Percentiles rank a stretch among this genome's conserved stretches.
Conservation (phyloP, 176 grass and related monocot species). For the Coix lacrymajobi region DNA sequence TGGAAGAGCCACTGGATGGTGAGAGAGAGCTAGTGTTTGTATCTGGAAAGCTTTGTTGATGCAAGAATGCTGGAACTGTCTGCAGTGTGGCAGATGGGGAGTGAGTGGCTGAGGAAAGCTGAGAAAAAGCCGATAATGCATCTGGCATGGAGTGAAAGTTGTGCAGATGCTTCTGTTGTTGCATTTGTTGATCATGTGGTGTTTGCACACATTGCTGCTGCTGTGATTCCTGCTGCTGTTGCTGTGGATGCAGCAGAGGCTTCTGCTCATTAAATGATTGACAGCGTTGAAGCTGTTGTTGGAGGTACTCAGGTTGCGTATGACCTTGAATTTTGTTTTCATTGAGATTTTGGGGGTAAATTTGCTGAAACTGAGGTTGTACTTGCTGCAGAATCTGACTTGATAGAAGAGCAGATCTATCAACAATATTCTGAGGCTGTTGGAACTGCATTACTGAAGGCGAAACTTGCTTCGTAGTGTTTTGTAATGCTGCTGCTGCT, state of each 20-base stretch:
- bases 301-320: constrained; percentile 53
- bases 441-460: constrained; percentile 76
- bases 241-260: constrained; percentile 21
- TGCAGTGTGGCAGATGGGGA: constrained; percentile 40
- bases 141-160: constrained; percentile 35
- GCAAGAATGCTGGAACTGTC: constrained; percentile 48
- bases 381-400: constrained; percentile 66
- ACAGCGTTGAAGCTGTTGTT: constrained; percentile 41
- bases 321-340: constrained; percentile 51
- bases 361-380: constrained; percentile 60
- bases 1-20: constrained; percentile 30
- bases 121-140: constrained; percentile 30
- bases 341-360: constrained; percentile 42
- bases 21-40: constrained; percentile 41
- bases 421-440: constrained; percentile 49
- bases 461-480: constrained; percentile 51
- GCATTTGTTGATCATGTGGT: constrained; percentile 64
- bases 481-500: constrained; percentile 38
- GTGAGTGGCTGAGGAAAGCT: constrained; percentile 32
- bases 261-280: constrained; percentile 57
- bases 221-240: constrained; percentile 31
- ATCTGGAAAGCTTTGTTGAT: constrained; percentile 57
- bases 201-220: constrained; percentile 45
- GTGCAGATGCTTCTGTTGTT: constrained; percentile 42
- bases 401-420: constrained; percentile 40